These are phyloP conservation scores for Tulasnella sp. DNA, from an alignment of 768 basidiomycete genomes.

Conservation along the genomic window DNA sequence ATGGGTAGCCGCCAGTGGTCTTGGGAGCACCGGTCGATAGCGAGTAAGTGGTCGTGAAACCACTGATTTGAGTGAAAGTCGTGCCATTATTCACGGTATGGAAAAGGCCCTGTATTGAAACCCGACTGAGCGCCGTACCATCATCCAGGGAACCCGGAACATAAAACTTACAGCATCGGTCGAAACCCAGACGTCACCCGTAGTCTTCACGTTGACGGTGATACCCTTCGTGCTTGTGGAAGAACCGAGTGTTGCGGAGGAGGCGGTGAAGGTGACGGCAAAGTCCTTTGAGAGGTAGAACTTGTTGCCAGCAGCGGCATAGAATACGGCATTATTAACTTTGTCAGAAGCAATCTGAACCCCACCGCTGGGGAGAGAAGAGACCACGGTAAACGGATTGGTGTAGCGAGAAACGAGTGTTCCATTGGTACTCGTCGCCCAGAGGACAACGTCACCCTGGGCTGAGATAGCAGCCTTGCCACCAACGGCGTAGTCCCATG, in stretches of 20 bases:
- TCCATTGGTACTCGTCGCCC: slow-evolving; percentile 45
- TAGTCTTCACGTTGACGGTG: slow-evolving; percentile 50
- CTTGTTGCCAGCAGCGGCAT: slow-evolving; percentile 50
- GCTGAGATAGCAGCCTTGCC: slow-evolving; percentile 46
- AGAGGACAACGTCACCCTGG: slow-evolving; percentile 54
- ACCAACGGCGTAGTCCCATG: slow-evolving; percentile 34
- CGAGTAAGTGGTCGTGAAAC: slow-evolving; percentile 51
- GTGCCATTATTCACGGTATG: slow-evolving; percentile 53
- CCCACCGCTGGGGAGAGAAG: slow-evolving; percentile 50
- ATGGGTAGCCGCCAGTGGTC: slow-evolving; percentile 47
- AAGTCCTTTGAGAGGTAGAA: slow-evolving; percentile 59
- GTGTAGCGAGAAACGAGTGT: slow-evolving; percentile 53
- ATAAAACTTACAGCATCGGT: slow-evolving; percentile 41
- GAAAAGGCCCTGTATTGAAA: slow-evolving; percentile 43
- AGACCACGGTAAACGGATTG: slow-evolving; percentile 47
- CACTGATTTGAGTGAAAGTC: slow-evolving; percentile 46
- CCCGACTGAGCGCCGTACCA: background rate
- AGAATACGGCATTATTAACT: slow-evolving; percentile 45
- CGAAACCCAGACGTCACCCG: slow-evolving; percentile 63
- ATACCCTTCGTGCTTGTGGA: slow-evolving; percentile 51
- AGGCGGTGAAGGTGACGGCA: slow-evolving; percentile 48
- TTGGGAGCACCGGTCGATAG: slow-evolving; percentile 56
- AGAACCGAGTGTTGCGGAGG: slow-evolving; percentile 44
- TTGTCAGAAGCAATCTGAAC: slow-evolving; percentile 59
- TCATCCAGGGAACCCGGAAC: background rate